Evolutionary conservation across 345 rosid species (phyloP).

Genomic region (Kernera saxatilis): DNA sequence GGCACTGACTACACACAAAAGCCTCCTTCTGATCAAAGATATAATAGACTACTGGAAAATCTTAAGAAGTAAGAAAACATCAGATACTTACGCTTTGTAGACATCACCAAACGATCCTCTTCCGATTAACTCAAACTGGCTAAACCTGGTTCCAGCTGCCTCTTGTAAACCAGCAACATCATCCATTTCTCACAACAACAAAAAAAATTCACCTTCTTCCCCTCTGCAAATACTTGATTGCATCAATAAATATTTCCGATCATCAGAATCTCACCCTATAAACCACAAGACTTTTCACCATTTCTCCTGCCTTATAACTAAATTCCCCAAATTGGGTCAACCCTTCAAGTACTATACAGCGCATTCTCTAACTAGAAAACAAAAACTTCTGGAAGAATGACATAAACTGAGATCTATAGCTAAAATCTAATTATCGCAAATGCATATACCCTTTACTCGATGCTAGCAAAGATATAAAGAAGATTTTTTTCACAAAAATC

Average conservation of each 20-base stretch:
- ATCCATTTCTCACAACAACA: constrained; percentile 45
- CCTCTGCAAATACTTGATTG: constrained; percentile 10
- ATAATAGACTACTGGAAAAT: background rate
- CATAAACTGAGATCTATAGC: constrained; percentile 14
- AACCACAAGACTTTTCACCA: constrained; percentile 18
- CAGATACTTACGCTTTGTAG: constrained; percentile 82
- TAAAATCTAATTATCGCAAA: background rate
- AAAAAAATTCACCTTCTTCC: background rate
- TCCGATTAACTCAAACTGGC: constrained; percentile 81
- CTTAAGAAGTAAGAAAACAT: background rate
- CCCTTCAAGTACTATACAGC: constrained; percentile 23
- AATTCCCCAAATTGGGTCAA: constrained; percentile 21
- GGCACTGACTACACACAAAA: background rate
- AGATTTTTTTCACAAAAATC: background rate
- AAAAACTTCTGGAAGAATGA: background rate
- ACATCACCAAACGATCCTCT: constrained; percentile 98
- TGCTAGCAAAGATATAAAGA: constrained; percentile 22
- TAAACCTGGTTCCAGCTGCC: constrained; percentile 80
- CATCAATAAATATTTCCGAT: background rate
- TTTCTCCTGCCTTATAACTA: constrained; percentile 8
- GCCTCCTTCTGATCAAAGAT: background rate
- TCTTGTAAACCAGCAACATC: constrained; percentile 74
- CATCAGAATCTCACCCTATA: constrained; percentile 1
- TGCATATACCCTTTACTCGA: constrained; percentile 27
- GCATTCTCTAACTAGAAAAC: background rate